A percentile compares a stretch with the other conserved stretches of the same genome.
Conservation (phyloP, 2,329 filamentous ascomycete species). For the Xylariaceae sp. region DNA sequence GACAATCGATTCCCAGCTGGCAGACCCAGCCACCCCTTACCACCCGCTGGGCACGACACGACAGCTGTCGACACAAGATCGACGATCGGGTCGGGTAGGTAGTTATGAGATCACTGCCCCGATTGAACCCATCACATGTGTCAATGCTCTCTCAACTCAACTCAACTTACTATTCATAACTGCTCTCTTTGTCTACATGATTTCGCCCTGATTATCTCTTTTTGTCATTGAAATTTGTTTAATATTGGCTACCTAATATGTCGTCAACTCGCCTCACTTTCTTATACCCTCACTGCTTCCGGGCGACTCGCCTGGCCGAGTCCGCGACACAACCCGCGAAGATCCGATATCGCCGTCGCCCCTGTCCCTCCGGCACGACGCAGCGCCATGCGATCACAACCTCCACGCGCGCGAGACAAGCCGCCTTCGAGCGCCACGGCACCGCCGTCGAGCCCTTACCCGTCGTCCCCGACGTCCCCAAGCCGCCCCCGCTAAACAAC, state of each 20-base stretch:
- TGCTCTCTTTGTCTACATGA: background rate
- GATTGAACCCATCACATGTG: background rate
- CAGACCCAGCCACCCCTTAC: background rate
- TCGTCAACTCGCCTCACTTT: slow-evolving; percentile 59
- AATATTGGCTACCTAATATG: slow-evolving; percentile 39
- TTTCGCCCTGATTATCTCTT: background rate
- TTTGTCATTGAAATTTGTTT: background rate
- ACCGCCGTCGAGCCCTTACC: slow-evolving; percentile 54
- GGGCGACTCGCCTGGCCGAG: slow-evolving; percentile 45
- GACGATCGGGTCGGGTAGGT: background rate
- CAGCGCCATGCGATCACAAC: slow-evolving; percentile 36
- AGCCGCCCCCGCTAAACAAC: slow-evolving; percentile 23
- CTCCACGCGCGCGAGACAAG: slow-evolving; percentile 35
- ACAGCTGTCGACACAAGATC: background rate
- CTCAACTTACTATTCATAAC: background rate
- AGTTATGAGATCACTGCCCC: background rate
- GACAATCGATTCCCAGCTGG: background rate
- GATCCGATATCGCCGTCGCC: slow-evolving; percentile 33
- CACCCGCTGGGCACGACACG: background rate
- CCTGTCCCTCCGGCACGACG: slow-evolving; percentile 24
- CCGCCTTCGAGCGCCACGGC: slow-evolving; percentile 52
- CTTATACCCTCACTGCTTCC: slow-evolving; percentile 63
- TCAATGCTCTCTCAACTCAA: background rate
- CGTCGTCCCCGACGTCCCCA: slow-evolving; percentile 28
- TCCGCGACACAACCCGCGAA: slow-evolving; percentile 41